Percentiles rank a stretch among this genome's conserved stretches.
These are phyloP conservation scores for Phytophthora cactorum DNA, from an alignment of 352 stramenopile species.

Conservation along the genomic window DNA sequence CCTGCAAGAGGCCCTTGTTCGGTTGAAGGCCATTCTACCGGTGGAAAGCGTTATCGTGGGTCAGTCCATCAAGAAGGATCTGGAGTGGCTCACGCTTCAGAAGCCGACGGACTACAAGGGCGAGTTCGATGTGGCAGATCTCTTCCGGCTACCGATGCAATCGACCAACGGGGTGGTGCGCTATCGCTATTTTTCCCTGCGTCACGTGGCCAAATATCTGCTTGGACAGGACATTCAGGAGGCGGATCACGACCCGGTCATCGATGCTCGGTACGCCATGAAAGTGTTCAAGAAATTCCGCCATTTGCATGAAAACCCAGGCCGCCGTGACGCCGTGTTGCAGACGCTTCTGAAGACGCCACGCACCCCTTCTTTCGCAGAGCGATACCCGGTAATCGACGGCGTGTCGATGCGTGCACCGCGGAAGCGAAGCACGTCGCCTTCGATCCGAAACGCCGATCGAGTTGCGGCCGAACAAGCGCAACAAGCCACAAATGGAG, in stretches of 20 bases:
- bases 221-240: conserved; percentile 86
- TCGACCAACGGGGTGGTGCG: conserved; percentile 72
- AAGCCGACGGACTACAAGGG: conserved; percentile 86
- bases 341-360: conserved; percentile 85
- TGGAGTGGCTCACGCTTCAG: conserved; percentile 90
- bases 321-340: conserved; percentile 78
- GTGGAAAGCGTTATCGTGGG: conserved; percentile 90
- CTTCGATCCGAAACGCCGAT: conserved; percentile 43
- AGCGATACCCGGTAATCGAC: conserved; percentile 84
- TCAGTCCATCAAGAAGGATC: conserved; percentile 93
- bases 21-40: conserved; percentile 81
- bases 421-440: conserved; percentile 58
- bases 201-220: conserved; percentile 85
- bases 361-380: conserved; percentile 83
- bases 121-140: conserved; percentile 84
- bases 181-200: conserved; percentile 87
- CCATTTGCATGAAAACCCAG: conserved; percentile 79
- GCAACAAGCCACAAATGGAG: conserved; percentile 29
- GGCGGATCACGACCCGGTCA: conserved; percentile 84
- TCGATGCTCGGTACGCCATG: conserved; percentile 90
- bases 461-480: conserved; percentile 32
- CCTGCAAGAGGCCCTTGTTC: conserved; percentile 74
- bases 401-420: conserved; percentile 81
- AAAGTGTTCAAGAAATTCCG: conserved; percentile 90
- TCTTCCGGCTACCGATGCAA: conserved; percentile 87